A percentile compares a stretch with the other conserved stretches of the same genome.
These are phyloP conservation scores for Evansstolkia leycettana DNA, from an alignment of 495 filamentous ascomycete species.

Conservation along the genomic window DNA sequence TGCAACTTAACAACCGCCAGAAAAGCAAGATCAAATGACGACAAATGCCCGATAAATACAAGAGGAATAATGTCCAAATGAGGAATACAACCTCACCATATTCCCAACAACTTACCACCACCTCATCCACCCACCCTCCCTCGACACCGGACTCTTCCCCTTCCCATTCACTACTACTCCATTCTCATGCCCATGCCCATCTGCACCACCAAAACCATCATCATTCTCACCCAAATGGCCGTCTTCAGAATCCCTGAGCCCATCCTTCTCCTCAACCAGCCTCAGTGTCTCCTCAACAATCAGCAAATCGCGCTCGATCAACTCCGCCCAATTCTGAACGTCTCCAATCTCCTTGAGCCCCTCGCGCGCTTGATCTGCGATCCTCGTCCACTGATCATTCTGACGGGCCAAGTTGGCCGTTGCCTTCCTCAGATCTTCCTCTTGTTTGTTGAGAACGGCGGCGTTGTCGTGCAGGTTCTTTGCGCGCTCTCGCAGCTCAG, in stretches of 20 bases:
- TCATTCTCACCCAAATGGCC: constrained; percentile 1
- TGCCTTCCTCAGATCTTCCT: constrained; percentile 51
- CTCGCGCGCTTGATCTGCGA: constrained; percentile 54
- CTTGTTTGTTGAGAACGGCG: constrained; percentile 55
- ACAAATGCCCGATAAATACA: too few species aligned
- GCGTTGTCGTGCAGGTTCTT: constrained; percentile 65
- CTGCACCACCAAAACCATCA: constrained; percentile 1
- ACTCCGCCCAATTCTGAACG: constrained; percentile 96
- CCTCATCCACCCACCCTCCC: constrained; percentile 1
- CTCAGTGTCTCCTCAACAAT: constrained; percentile 79
- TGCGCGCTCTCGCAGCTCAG: constrained; percentile 60
- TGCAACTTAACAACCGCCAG: too few species aligned
- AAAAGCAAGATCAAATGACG: too few species aligned
- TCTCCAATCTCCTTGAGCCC: constrained; percentile 88
- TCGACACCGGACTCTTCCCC: constrained; percentile 1
- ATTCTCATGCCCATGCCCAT: constrained; percentile 8
- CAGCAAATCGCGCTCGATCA: constrained; percentile 82
- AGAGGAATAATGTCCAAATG: too few species aligned
- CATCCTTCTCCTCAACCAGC: constrained; percentile 38
- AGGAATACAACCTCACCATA: too few species aligned
- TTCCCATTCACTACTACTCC: constrained; percentile 3
- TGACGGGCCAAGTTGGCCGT: constrained; percentile 57
- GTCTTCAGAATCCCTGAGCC: constrained; percentile 2
- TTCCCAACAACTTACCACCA: constrained; percentile 6
- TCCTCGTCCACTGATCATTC: constrained; percentile 54